phyloP scores from a whole-genome alignment of 2,329 filamentous ascomycete genomes.

The Ophiosphaerella herpotricha region DNA sequence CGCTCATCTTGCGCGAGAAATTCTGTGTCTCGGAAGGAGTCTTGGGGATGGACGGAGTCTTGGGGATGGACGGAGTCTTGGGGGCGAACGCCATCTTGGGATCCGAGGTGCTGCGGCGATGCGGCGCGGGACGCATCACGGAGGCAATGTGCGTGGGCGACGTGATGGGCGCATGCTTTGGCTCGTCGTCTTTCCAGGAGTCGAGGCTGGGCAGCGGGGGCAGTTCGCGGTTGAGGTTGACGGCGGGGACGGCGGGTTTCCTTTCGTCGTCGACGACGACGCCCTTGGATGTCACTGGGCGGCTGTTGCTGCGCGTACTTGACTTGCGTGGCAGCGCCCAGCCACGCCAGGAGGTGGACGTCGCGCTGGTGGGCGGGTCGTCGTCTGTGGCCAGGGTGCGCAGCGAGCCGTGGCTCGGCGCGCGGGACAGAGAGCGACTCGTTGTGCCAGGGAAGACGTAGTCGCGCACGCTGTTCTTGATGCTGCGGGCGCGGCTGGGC shows the following conservation, averaged over 20 bases:
- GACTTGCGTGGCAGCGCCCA: conserved; percentile 44
- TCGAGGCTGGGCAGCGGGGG: conserved; percentile 55
- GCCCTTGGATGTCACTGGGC: conserved; percentile 36
- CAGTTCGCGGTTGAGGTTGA: conserved; percentile 54
- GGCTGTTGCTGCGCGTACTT: conserved; percentile 39
- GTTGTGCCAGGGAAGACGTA: conserved; percentile 48
- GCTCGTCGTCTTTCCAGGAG: conserved; percentile 37
- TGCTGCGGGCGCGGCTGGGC: conserved; percentile 44
- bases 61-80: conserved; percentile 4
- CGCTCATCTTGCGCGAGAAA: conserved; percentile 41
- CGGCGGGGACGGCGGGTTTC: conserved; percentile 25
- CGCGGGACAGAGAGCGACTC: conserved; percentile 30
- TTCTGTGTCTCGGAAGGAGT: conserved; percentile 33
- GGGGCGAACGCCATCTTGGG: too few species aligned
- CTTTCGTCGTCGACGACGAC: conserved; percentile 2
- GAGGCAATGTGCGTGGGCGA: conserved; percentile 38
- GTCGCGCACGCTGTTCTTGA: conserved; percentile 46
- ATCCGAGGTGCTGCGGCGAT: conserved; percentile 18
- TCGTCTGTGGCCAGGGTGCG: conserved; percentile 18
- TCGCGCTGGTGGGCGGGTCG: background rate
- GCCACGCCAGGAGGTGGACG: conserved; percentile 36
- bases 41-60: conserved; percentile 17
- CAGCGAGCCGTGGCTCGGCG: conserved; percentile 43
- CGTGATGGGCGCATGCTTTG: conserved; percentile 15
- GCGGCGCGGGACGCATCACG: conserved; percentile 37